Evolutionary conservation across 1,139 yeast genomes (phyloP).

Genomic region (Yarrowia galli): DNA sequence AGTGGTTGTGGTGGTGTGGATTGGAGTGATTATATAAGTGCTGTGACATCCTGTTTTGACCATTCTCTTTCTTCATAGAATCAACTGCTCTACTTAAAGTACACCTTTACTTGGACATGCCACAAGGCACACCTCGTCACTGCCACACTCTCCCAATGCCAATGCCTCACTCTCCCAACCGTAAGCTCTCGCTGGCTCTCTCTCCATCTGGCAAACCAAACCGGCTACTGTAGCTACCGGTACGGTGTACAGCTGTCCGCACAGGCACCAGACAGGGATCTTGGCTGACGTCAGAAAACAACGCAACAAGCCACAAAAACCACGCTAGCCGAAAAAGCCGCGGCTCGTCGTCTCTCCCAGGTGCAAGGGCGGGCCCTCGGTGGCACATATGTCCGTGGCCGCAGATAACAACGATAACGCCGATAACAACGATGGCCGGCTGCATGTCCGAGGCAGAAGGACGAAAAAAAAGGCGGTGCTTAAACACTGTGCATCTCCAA

Average conservation of each 20-base stretch:
- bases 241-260: no score
- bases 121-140: no score
- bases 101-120: no score
- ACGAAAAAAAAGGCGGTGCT: no score
- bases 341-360: neutral
- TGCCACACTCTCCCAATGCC: slow-evolving; percentile 5
- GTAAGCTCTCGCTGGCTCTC: no score
- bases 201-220: neutral
- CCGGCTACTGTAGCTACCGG: neutral
- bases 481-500: no score
- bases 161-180: neutral
- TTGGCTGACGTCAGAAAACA: no score
- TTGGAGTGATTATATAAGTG: no score
- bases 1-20: neutral
- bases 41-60: no score
- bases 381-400: slow-evolving; percentile 1
- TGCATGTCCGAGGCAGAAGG: neutral
- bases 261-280: neutral
- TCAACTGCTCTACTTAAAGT: no score
- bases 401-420: slow-evolving; percentile 33
- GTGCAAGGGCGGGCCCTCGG: neutral
- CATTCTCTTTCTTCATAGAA: neutral
- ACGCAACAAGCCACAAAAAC: neutral
- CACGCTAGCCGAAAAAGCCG: neutral
- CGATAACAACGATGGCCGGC: slow-evolving; percentile 30